phyloP scores from a whole-genome alignment of 2,329 filamentous ascomycete species.

The Penicillium corylophilum region DNA sequence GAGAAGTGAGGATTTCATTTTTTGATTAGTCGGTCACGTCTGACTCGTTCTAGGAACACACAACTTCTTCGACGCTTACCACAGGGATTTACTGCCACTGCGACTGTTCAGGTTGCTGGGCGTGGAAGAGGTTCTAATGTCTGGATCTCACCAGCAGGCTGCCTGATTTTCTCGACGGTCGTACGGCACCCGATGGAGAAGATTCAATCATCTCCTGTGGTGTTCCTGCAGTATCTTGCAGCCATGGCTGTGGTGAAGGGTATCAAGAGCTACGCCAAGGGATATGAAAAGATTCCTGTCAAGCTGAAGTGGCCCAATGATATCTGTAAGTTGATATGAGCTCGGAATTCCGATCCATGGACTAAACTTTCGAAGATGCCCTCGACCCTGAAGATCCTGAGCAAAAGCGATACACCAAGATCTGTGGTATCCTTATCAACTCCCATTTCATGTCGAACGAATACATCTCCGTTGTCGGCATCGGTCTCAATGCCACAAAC shows the following conservation, averaged over 20 bases:
- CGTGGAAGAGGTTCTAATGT: conserved; percentile 88
- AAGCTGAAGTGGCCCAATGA: conserved; percentile 98
- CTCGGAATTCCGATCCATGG: no score
- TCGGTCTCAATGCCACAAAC: conserved; percentile 85
- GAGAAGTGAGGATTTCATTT: conserved; percentile 65
- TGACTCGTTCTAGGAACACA: conserved; percentile 61
- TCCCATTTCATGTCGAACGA: conserved; percentile 73
- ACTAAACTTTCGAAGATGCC: conserved; percentile 52
- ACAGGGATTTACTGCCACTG: conserved; percentile 81
- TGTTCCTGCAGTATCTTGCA: conserved; percentile 91
- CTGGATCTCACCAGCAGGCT: conserved; percentile 87
- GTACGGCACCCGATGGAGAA: conserved; percentile 78
- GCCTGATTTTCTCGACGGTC: conserved; percentile 82
- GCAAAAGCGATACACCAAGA: conserved; percentile 69
- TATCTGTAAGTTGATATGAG: conserved; percentile 59
- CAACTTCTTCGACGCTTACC: conserved; percentile 73
- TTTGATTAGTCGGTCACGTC: background rate
- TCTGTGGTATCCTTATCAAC: conserved; percentile 90
- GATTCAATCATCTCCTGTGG: conserved; percentile 70
- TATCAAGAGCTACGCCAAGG: conserved; percentile 73
- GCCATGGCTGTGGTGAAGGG: conserved; percentile 84
- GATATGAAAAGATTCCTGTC: conserved; percentile 73
- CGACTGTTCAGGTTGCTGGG: conserved; percentile 83
- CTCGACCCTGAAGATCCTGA: conserved; percentile 59
- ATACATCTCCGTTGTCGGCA: conserved; percentile 83